phyloP scores from a whole-genome alignment of 345 rosid species.

The Odontarrhena argentea region DNA sequence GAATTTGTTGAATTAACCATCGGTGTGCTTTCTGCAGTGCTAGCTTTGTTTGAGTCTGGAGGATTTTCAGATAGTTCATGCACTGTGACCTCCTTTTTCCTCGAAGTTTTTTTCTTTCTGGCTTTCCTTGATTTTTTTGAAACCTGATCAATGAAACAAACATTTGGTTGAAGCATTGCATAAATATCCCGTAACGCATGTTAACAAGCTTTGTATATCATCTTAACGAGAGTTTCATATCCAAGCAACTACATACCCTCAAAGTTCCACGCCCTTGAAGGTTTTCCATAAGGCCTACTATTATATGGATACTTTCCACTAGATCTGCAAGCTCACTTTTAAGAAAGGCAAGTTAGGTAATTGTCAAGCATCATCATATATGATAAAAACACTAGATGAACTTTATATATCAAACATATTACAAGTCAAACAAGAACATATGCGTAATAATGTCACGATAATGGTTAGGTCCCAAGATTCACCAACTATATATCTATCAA shows the following conservation, averaged over 20 bases:
- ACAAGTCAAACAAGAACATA: conserved; percentile 20
- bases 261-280: conserved; percentile 90
- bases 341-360: conserved; percentile 26
- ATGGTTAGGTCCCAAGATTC: not conserved
- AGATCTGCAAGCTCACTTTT: conserved; percentile 92
- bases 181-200: not conserved
- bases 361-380: conserved; percentile 14
- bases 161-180: conserved; percentile 20
- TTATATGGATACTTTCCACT: conserved; percentile 71
- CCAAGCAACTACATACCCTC: conserved; percentile 63
- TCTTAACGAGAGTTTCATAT: conserved; percentile 14
- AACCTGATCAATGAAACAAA: conserved; percentile 57
- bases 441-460: not conserved
- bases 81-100: conserved; percentile 47
- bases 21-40: conserved; percentile 40
- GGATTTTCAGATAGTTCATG: conserved; percentile 45
- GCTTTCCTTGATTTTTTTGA: conserved; percentile 74
- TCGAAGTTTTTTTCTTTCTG: conserved; percentile 51
- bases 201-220: not conserved
- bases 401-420: not conserved
- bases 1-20: conserved; percentile 27
- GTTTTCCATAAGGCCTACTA: conserved; percentile 76
- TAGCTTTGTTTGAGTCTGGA: conserved; percentile 44
- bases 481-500: conserved; percentile 5
- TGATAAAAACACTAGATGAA: conserved; percentile 3